A percentile compares a stretch with the other conserved stretches of the same genome.
Evolutionary conservation across 495 filamentous ascomycete species (phyloP).

Genomic region (Hypoxylon perforatum): DNA sequence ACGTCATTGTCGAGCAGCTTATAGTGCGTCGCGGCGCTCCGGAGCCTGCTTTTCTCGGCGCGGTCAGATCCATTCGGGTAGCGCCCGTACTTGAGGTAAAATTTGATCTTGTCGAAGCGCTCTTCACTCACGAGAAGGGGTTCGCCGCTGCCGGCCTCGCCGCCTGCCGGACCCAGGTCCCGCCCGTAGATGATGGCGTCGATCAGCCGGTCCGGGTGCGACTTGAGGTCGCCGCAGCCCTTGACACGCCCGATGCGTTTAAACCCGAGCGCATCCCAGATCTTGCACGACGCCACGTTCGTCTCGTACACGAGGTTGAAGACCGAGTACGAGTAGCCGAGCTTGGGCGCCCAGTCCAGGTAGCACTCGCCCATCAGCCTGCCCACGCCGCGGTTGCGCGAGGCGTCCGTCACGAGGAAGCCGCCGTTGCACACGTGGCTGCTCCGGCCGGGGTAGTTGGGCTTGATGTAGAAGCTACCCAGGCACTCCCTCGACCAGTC

Average conservation of each 20-base stretch:
- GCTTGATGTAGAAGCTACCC: slow-evolving; percentile 96
- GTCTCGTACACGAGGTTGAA: slow-evolving; percentile 99
- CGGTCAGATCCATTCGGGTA: slow-evolving; percentile 94
- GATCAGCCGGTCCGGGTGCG: slow-evolving; percentile 80
- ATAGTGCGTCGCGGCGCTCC: slow-evolving; percentile 95
- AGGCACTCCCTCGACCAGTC: slow-evolving; percentile 90
- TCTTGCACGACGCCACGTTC: slow-evolving; percentile 91
- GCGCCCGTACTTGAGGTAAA: slow-evolving; percentile 93
- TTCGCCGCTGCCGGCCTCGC: slow-evolving; percentile 58
- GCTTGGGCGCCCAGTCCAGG: slow-evolving; percentile 91
- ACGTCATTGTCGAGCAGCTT: slow-evolving; percentile 82
- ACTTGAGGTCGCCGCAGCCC: slow-evolving; percentile 84
- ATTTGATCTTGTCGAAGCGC: slow-evolving; percentile 97
- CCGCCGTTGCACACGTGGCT: slow-evolving; percentile 97
- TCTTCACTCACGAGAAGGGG: slow-evolving; percentile 95
- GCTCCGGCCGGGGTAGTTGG: slow-evolving; percentile 95
- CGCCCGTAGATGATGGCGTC: slow-evolving; percentile 98
- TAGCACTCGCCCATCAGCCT: slow-evolving; percentile 94
- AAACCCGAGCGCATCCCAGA: slow-evolving; percentile 98
- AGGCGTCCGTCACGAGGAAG: slow-evolving; percentile 90
- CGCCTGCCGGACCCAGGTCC: slow-evolving; percentile 66
- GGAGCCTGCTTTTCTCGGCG: slow-evolving; percentile 92
- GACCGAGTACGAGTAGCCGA: slow-evolving; percentile 95
- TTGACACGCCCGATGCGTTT: slow-evolving; percentile 95
- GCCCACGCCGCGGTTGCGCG: slow-evolving; percentile 90